Evolutionary conservation across 495 filamentous ascomycete genomes (phyloP).

Genomic region (Podospora pseudopauciseta): DNA sequence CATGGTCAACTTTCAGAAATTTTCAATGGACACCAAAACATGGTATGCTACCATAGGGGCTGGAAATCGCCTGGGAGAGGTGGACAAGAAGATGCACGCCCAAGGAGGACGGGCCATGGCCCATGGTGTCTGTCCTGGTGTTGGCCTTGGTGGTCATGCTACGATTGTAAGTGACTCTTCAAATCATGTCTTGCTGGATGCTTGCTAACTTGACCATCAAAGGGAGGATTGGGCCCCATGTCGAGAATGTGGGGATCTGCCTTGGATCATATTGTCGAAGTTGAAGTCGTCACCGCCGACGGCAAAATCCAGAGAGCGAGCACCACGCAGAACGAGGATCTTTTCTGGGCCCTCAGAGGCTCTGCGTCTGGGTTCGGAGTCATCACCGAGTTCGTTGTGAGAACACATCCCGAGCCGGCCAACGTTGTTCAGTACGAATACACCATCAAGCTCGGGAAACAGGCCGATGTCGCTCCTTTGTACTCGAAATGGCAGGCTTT

Average conservation of each 20-base stretch:
- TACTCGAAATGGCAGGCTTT: slow-evolving; percentile 44
- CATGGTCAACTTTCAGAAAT: slow-evolving; percentile 52
- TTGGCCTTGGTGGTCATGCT: slow-evolving; percentile 71
- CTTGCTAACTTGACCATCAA: neutral
- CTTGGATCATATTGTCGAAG: slow-evolving; percentile 52
- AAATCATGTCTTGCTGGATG: no score
- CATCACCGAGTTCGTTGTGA: slow-evolving; percentile 60
- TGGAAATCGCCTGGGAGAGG: slow-evolving; percentile 59
- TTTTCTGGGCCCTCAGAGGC: slow-evolving; percentile 59
- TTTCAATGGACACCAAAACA: slow-evolving; percentile 51
- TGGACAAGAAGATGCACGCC: slow-evolving; percentile 55
- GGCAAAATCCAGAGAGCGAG: slow-evolving; percentile 54
- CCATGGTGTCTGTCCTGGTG: slow-evolving; percentile 60
- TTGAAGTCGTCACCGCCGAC: slow-evolving; percentile 60
- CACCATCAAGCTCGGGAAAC: slow-evolving; percentile 42
- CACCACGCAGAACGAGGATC: slow-evolving; percentile 48
- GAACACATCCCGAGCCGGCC: slow-evolving; percentile 55
- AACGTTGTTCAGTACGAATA: slow-evolving; percentile 51
- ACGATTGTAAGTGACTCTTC: slow-evolving; percentile 43
- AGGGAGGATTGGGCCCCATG: slow-evolving; percentile 52
- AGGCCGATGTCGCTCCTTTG: slow-evolving; percentile 39
- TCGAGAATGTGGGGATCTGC: slow-evolving; percentile 56
- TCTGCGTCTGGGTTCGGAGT: slow-evolving; percentile 62
- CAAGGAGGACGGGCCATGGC: slow-evolving; percentile 62
- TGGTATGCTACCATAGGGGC: slow-evolving; percentile 62